Conservation (phyloP, 805 yeast species). For the Pichia heedii region DNA sequence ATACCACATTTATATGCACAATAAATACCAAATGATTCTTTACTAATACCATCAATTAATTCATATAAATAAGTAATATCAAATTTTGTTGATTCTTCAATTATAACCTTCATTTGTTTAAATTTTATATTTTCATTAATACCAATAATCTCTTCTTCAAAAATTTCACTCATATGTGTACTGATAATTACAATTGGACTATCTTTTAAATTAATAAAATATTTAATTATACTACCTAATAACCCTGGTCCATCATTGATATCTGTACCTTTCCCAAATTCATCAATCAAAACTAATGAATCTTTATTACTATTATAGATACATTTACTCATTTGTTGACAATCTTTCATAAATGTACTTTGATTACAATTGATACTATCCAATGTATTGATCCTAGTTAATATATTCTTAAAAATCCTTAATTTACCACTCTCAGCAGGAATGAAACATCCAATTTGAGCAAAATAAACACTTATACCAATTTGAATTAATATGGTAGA, state of each 20-base stretch:
- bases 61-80: constrained; percentile 28
- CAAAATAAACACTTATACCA: constrained; percentile 39
- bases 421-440: constrained; percentile 39
- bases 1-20: constrained; percentile 30
- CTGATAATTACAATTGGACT: constrained; percentile 26
- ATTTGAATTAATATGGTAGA: constrained; percentile 40
- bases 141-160: constrained; percentile 19
- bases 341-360: constrained; percentile 45
- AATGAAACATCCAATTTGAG: constrained; percentile 48
- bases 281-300: constrained; percentile 42
- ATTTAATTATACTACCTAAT: constrained; percentile 31
- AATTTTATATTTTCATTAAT: constrained; percentile 12
- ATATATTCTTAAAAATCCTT: constrained; percentile 36
- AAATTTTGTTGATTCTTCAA: not conserved
- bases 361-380: constrained; percentile 32
- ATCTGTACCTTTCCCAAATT: constrained; percentile 48
- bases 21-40: constrained; percentile 29
- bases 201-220: constrained; percentile 14
- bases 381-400: constrained; percentile 33
- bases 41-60: constrained; percentile 25
- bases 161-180: constrained; percentile 38
- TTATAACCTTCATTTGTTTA: constrained; percentile 21
- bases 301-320: constrained; percentile 33
- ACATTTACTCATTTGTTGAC: constrained; percentile 24
- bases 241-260: constrained; percentile 37